A percentile compares a stretch with the other conserved stretches of the same genome.
Conservation (phyloP, 805 yeast species). For the Schwanniomyces pseudopolymorphus region DNA sequence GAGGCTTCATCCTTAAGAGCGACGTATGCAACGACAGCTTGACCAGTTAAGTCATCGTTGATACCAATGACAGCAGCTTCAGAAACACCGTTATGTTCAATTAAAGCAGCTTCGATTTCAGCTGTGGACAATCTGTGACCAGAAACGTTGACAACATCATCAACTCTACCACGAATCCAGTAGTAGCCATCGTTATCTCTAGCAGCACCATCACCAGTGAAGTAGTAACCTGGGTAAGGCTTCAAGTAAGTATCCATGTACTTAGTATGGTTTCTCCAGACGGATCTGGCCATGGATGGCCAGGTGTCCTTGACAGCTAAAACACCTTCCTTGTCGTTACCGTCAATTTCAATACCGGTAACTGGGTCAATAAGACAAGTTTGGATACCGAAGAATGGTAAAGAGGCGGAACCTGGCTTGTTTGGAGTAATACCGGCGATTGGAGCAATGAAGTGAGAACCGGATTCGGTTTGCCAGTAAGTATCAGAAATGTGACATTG, state of each 20-base stretch:
- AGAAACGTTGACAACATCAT: slow-evolving; percentile 83
- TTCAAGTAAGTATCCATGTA: slow-evolving; percentile 78
- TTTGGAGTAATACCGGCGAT: slow-evolving; percentile 74
- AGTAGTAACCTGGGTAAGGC: slow-evolving; percentile 80
- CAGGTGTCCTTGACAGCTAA: slow-evolving; percentile 69
- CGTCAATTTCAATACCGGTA: slow-evolving; percentile 65
- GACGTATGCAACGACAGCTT: slow-evolving; percentile 82
- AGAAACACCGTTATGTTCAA: slow-evolving; percentile 67
- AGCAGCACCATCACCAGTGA: slow-evolving; percentile 90
- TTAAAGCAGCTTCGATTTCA: slow-evolving; percentile 80
- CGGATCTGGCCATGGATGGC: slow-evolving; percentile 86
- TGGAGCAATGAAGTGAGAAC: slow-evolving; percentile 77
- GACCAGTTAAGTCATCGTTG: slow-evolving; percentile 81
- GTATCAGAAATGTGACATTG: slow-evolving; percentile 77
- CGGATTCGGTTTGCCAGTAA: slow-evolving; percentile 89
- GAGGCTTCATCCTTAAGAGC: slow-evolving; percentile 58
- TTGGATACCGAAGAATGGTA: slow-evolving; percentile 82
- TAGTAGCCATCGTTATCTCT: slow-evolving; percentile 80
- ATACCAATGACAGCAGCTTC: slow-evolving; percentile 86
- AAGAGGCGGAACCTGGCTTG: slow-evolving; percentile 83
- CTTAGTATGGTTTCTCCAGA: slow-evolving; percentile 73
- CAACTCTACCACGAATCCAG: slow-evolving; percentile 86
- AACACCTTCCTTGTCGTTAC: slow-evolving; percentile 78
- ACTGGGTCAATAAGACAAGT: slow-evolving; percentile 74
- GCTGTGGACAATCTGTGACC: slow-evolving; percentile 90